A percentile compares a stretch with the other conserved stretches of the same genome.
Conservation (phyloP, 805 yeast species). For the Kodamaea sagamina region DNA sequence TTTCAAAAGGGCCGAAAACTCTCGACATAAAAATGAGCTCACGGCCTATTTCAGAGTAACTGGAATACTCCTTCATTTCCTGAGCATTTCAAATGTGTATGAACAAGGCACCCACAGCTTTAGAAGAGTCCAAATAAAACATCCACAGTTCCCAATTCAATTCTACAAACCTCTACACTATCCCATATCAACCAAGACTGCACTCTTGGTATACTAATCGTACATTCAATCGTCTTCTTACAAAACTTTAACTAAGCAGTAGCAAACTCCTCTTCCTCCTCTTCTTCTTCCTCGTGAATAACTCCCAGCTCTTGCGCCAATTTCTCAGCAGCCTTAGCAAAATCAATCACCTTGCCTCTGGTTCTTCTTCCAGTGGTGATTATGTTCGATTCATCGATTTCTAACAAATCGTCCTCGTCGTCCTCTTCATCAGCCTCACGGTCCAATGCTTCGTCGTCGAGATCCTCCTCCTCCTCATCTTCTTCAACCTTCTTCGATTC, state of each 20-base stretch:
- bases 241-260: neutral
- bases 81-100: no score
- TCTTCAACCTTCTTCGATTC: slow-evolving; percentile 43
- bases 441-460: slow-evolving; percentile 50
- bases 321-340: slow-evolving; percentile 75
- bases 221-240: neutral
- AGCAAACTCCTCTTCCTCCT: slow-evolving; percentile 39
- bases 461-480: slow-evolving; percentile 47
- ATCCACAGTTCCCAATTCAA: no score
- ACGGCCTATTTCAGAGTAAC: no score
- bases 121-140: no score
- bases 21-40: no score
- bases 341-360: slow-evolving; percentile 85
- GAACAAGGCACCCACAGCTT: no score
- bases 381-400: slow-evolving; percentile 80
- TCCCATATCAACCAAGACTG: no score
- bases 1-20: no score
- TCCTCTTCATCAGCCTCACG: slow-evolving; percentile 61
- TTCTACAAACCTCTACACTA: no score
- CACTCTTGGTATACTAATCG: no score
- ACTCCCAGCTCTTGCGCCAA: slow-evolving; percentile 52
- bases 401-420: slow-evolving; percentile 77
- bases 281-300: slow-evolving; percentile 44
- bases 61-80: no score
- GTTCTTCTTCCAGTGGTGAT: slow-evolving; percentile 87